Evolutionary conservation across 2,329 filamentous ascomycete genomes (phyloP), one percentile per base, ranked within the genome.

Genomic region (Colletotrichum sansevieriae): DNA sequence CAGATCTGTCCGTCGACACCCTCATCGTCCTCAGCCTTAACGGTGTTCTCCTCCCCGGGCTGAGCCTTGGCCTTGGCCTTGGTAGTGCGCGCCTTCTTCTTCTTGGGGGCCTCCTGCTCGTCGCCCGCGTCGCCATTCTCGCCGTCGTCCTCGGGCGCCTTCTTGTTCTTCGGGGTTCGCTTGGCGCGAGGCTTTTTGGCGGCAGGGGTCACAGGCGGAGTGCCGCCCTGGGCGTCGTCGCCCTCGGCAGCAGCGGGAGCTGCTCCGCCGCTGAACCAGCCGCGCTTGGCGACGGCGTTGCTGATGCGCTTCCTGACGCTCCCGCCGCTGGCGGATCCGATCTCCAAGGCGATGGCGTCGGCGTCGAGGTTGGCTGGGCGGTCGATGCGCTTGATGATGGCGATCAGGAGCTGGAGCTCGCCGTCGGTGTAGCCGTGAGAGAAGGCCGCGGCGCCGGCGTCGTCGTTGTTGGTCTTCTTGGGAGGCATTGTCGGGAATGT

Each of bases 41-140:
- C 44, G n/a, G 33, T 9, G 3, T 20, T 29, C 3, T 46, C 29
- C 47, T 62, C 46, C 41, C 49, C 33, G 2, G 33, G 10, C 13
- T 41, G 37, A 20, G 15, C 22, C 59, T 52, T 56, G 10, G 22
- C 41, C 33, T 65, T 59, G 0, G 10, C 54, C 62, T 65, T 65
- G 47, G 4, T 33, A 11, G 52, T 55, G 47, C 66, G 66, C 8
- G 61, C 29, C 20, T 63, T 63, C 65, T 68, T 68, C 49, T 51
- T 68, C 22, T 43, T 37, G 1, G 66, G 66, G 11, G 66, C 56
- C 18, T 52, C 62, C 18, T 35, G 33, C 13, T 66, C 43, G 12
- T 35, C 44, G 15, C 54, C 63, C 1, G 25, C 62, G 4, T 25
- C 62, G 15, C 49, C 49, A 6, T 66, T 47, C 12, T 25, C 41